Evolutionary conservation across 2,329 filamentous ascomycete species (phyloP), one percentile per base, ranked within the genome.

Genomic region (Ascochyta fabae): DNA sequence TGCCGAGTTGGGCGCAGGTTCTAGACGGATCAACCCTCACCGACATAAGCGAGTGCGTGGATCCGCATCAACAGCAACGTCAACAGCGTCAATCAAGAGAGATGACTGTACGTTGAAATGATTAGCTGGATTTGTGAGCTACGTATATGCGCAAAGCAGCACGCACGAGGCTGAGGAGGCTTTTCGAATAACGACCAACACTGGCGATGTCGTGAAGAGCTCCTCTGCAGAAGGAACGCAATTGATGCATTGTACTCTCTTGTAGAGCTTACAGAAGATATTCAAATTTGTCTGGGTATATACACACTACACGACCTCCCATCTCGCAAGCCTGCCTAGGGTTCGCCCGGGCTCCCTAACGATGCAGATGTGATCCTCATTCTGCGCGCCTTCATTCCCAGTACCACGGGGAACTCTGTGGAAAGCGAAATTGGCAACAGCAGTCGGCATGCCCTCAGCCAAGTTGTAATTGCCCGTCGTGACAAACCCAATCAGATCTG

Each of bases 401-500:
- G 38, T 76, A 2, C 84, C 55, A 43, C 80, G 77, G 3, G 85
- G 51, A 1, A 90, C 81, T 72, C 82, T 88, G 5, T 80, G 79
- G 0, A 88, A 78, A 13, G 86, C 79, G 24, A 98, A 70, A 45
- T 84, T 88, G 0, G 90, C 95, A 56, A 98, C 81, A 0, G 88
- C 94, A 15, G 86, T 87, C 0, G 89, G 90, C 62, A 83, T 84
- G 0, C 94, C 95, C 61, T 89, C 86, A 2, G 86, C 84, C 2
- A 98, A 83, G 67, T 89, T 92, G 72, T 89, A 96, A 46, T 90
- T 88, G 0, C 94, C 95, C 1, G 89, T 89, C 2, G 92, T 97
- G 23, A 97, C 88, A 72, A 96, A 99, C 0, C 95, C 95, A 46
- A 98, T 85, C 12, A 98, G 80, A 71, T 97, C 90, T 22, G 84